phyloP scores from a whole-genome alignment of 306 rosid species.

The Prunus davidiana region DNA sequence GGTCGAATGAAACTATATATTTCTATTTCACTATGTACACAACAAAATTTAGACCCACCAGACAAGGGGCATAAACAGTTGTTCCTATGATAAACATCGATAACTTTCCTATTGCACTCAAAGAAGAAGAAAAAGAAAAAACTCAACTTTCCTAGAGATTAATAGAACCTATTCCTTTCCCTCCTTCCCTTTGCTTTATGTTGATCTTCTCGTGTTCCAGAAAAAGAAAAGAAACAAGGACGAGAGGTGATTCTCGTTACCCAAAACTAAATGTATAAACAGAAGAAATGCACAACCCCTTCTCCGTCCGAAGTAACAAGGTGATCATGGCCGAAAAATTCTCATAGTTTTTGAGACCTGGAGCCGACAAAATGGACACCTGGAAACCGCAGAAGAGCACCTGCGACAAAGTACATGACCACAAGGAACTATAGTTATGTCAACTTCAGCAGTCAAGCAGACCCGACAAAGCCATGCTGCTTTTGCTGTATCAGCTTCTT shows the following conservation, averaged over 20 bases:
- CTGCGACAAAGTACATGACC: conserved; percentile 94
- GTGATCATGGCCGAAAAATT: conserved; percentile 70
- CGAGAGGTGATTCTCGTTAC: not conserved
- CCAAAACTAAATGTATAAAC: not conserved
- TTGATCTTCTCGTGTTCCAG: not conserved
- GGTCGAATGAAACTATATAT: no score
- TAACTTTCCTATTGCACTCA: no score
- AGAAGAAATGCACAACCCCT: not conserved
- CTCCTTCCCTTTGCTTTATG: not conserved
- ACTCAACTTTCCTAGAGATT: no score
- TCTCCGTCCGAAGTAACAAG: not conserved
- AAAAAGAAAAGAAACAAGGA: not conserved
- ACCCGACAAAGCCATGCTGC: conserved; percentile 93
- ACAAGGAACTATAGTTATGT: conserved; percentile 81
- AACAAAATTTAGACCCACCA: not conserved
- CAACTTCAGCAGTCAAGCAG: conserved; percentile 81
- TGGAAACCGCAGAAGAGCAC: conserved; percentile 87
- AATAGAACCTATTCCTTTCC: not conserved
- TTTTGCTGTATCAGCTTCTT: conserved; percentile 92
- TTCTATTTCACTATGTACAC: not conserved
- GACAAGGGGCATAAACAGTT: not conserved
- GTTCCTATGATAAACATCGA: not conserved
- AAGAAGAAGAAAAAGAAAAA: no score
- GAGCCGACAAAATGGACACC: conserved; percentile 91
- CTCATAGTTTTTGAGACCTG: conserved; percentile 71